phyloP scores from a whole-genome alignment of 129 eudicot genomes.

The Flaveria robusta region DNA sequence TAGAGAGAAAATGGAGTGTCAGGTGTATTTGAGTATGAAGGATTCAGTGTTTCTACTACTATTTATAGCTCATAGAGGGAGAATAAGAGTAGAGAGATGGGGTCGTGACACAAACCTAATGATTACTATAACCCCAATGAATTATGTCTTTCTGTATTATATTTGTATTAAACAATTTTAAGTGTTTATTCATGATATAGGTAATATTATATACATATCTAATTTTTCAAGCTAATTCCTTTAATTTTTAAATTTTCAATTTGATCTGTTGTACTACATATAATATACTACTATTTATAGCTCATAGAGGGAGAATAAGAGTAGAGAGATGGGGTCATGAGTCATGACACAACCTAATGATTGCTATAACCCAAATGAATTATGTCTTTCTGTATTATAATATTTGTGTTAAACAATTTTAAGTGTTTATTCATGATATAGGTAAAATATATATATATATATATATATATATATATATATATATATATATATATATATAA shows the following conservation, averaged over 20 bases:
- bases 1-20: conserved; percentile 26
- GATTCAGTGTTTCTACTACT: conserved; percentile 1
- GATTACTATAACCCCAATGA: not conserved
- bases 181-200: too few species aligned
- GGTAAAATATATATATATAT: too few species aligned
- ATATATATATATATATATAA: too few species aligned
- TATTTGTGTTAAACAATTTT: too few species aligned
- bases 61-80: conserved; percentile 25
- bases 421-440: too few species aligned
- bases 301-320: not conserved
- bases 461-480: too few species aligned
- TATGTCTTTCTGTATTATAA: not conserved
- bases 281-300: conserved; percentile 30
- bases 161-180: too few species aligned
- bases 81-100: not conserved
- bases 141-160: not conserved
- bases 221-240: too few species aligned
- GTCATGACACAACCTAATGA: not conserved
- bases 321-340: not conserved
- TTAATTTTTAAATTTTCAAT: too few species aligned
- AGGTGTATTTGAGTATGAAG: conserved; percentile 7
- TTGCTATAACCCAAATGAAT: not conserved
- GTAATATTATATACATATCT: too few species aligned
- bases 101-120: not conserved
- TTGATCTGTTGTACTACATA: too few species aligned